phyloP scores from a whole-genome alignment of 2,329 filamentous ascomycete species.

The Cytospora mali region DNA sequence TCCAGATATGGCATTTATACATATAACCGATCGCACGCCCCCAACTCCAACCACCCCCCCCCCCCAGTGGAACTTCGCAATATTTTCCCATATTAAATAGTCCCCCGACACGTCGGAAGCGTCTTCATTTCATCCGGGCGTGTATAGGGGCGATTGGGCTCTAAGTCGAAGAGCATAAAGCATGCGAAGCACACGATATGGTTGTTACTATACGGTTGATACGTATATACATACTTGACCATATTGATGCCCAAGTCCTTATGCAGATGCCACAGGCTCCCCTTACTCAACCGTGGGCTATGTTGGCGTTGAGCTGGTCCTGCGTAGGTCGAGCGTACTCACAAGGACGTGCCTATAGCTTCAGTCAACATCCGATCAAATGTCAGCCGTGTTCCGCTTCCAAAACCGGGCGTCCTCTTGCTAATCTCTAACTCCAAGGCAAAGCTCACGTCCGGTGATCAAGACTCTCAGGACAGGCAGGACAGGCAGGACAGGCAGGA shows the following conservation, averaged over 20 bases:
- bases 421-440: too few relatives aligned
- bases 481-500: too few relatives aligned
- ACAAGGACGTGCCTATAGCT: slow-evolving; percentile 2
- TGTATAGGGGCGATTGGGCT: slow-evolving; percentile 1
- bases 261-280: not conserved
- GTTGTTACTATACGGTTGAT: not conserved
- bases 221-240: not conserved
- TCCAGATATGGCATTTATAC: not conserved
- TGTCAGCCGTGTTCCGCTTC: too few relatives aligned
- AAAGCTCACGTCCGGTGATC: too few relatives aligned
- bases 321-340: too few relatives aligned
- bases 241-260: not conserved
- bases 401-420: too few relatives aligned
- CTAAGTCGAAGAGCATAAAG: not conserved
- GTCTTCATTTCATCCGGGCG: fast-evolving
- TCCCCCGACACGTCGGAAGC: not conserved
- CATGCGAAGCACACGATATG: not conserved
- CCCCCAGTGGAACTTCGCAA: not conserved
- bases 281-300: not conserved
- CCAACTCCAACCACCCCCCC: too few relatives aligned
- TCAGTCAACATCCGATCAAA: not conserved
- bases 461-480: too few relatives aligned
- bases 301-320: not conserved
- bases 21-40: not conserved
- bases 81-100: not conserved